Conservation (phyloP, 371 early-diverging fungal genomes). For the Mortierella polycephala region DNA sequence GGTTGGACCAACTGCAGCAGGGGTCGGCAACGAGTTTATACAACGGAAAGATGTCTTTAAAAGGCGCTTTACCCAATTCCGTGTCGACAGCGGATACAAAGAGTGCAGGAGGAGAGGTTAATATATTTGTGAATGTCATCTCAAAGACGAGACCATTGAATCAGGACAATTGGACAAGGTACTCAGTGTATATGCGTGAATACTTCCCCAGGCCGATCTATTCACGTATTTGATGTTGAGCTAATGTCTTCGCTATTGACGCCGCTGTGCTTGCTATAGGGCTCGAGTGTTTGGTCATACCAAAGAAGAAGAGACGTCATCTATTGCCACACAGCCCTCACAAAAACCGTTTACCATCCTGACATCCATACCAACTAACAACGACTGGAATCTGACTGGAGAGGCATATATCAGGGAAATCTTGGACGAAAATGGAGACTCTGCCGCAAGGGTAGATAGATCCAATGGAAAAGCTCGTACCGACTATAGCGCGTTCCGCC, state of each 20-base stretch:
- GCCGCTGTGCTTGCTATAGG: not conserved
- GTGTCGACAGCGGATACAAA: not conserved
- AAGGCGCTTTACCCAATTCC: not conserved
- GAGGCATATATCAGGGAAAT: constrained; percentile 42
- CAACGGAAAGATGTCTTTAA: constrained; percentile 2
- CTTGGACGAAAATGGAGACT: constrained; percentile 10
- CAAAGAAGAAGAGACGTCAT: not conserved
- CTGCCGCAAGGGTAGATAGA: not conserved
- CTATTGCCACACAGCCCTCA: not conserved
- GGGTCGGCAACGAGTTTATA: constrained; percentile 32
- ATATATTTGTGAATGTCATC: constrained; percentile 51
- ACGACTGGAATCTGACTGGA: constrained; percentile 45
- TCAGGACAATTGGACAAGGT: constrained; percentile 46
- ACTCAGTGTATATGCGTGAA: not conserved
- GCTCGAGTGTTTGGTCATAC: constrained; percentile 25
- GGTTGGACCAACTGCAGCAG: constrained; percentile 42
- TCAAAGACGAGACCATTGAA: constrained; percentile 30
- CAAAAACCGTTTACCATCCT: constrained; percentile 14
- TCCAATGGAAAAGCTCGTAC: not conserved
- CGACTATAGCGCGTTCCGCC: constrained; percentile 15
- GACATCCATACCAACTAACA: constrained; percentile 28
- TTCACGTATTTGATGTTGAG: not conserved
- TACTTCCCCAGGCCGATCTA: not conserved
- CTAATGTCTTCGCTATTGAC: too few relatives aligned
- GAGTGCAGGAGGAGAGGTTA: constrained; percentile 35